Base-by-base conservation (phyloP, 2,329 filamentous ascomycete species). In the Verticillium isaacii region DNA sequence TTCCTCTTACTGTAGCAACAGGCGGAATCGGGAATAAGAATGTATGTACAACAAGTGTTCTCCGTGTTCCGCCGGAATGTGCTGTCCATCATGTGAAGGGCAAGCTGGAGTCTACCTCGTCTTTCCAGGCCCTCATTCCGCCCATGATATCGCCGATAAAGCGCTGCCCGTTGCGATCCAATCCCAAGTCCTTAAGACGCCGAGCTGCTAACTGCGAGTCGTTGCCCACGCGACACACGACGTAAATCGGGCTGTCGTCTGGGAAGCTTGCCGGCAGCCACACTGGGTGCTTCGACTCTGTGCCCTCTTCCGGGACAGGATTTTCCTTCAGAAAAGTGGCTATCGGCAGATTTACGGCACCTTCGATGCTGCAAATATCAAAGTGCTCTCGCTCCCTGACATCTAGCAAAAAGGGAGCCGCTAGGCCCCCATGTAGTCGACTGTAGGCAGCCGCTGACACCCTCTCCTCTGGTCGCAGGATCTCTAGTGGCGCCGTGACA, bases 331-430 rank as follows among this genome's bases (percentile, higher is more conserved):
- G 89, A 69, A 89, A 90, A 0, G 86, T 69, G 29, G 74, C 71
- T 5, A 79, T 73, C 0, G 78, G 90, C 1, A 93, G 73, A 67
- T 92, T 97, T 58, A 96, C 76, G 32, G 91, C 92, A 0, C 90
- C 90, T 0, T 87, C 80, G 8, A 99, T 80, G 64, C 82, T 87
- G 65, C 89, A 93, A 55, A 98, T 87, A 17, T 90, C 89, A 66
- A 91, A 97, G 64, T 97, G 92, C 32, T 92, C 90, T 68, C 86
- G 86, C 67, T 96, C 92, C 2, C 95, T 83, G 1, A 96, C 92
- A 66, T 98, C 95, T 2, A 98, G 74, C 2, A 97, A 75, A 1
- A 91, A 70, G 60, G 89, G 86, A 2, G 70, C 0, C 45, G 17
- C 7, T 17, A 32, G 34, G 36, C 57, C 39, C 39, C 63, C 65